Base-by-base conservation (phyloP, 1,139 yeast genomes). In the Candida sp. region DNA sequence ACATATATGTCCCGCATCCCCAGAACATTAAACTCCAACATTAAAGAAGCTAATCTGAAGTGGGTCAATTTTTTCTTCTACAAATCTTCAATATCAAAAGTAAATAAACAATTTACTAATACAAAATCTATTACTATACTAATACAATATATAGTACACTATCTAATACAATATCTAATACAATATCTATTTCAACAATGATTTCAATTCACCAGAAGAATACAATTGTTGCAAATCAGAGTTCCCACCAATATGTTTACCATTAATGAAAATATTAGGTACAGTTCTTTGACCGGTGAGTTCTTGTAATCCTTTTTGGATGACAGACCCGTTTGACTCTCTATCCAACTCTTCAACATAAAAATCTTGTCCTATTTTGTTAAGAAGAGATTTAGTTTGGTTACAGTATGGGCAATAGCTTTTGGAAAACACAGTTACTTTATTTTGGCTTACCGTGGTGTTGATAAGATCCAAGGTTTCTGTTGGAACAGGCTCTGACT, bases 181-280 rank as follows among this genome's bases (percentile, higher is more conserved):
- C 3, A 15, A 15, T 3, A 15, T 15, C 19, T 25, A 25, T 25
- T 25, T 40, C 22, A 53, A 40, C 39, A 52, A 46, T 42, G 44
- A 43, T 25, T 46, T 48, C 41, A 48, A 54, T 40, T 49, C 45
- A 46, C 55, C 54, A 51, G 43, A 46, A 4, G 37, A 29, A 50
- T 72, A 68, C 61, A 81, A 70, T 34, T 70, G 66, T 66, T 87
- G 93, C 49, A 88, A 66, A 52, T 87, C 95, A 35, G 89, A 82
- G 75, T 87, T 85, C 44, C 97, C 97, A 48, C 97, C 97, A 55
- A 90, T 80, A 68, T 87, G 95, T 63, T 87, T 72, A 44, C 95
- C 95, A 41, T 75, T 79, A 57, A 90, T 88, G 66, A 84, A 88
- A 51, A 89, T 75, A 63, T 85, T 89, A 48, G 97, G 97, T 43